Evolutionary conservation across 441 rosid species (phyloP), one percentile per base, ranked within the genome.

Genomic region (Pelargonium citronellum): DNA sequence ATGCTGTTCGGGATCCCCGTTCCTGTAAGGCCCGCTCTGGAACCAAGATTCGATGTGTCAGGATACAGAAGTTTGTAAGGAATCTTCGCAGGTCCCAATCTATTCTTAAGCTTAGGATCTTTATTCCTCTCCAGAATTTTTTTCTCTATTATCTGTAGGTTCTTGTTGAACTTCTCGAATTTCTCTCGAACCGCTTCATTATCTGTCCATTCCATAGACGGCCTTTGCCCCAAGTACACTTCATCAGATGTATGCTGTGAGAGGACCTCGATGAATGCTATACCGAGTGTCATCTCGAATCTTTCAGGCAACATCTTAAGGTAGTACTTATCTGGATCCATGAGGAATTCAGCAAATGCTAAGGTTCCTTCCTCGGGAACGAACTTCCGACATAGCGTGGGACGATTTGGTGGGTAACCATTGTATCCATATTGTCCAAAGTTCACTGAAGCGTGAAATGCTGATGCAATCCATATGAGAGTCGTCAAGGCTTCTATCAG

Each of bases 381-480:
- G 77, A 78, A 85, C 46, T 71, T 76, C 68, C 86, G 81, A 66
- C 92, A 87, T 10, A 24, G 53, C 39, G 75, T 78, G 19, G 92
- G 89, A 9, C 88, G 85, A 70, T 82, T 87, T 44, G 83, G 88
- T 46, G 89, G 91, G 82, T 79, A 85, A 60, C 85, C 83, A 46
- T 82, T 83, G 68, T 86, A 88, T 70, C 88, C 83, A 73, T 82
- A 85, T 70, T 85, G 88, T 12, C 91, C 93, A 67, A 77, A 86
- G 74, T 83, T 82, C 68, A 87, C 78, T 11, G 91, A 74, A 67
- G 95, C 90, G 69, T 89, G 95, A 68, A 80, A 79, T 55, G 82
- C 90, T 44, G 95, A 87, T 41, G 90, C 34, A 30, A 80, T 86
- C 95, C 95, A 87, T 74, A 89, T 75, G 69, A 89, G 83, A 37